A percentile compares a stretch with the other conserved stretches of the same genome.
phyloP scores from a whole-genome alignment of 495 filamentous ascomycete genomes.

The Talaromyces adpressus region DNA sequence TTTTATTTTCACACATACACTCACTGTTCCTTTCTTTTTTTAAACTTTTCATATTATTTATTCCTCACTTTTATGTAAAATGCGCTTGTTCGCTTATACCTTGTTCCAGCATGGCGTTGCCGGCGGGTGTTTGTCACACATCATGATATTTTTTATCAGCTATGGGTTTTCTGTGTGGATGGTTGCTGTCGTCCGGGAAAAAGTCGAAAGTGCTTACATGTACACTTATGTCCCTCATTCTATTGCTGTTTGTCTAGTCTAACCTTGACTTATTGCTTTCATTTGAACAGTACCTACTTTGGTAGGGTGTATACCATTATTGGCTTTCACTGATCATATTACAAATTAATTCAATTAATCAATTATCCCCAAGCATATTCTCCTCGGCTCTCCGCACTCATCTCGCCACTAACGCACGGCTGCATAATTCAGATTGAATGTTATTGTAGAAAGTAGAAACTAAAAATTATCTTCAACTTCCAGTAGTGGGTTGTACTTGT shows the following conservation, averaged over 20 bases:
- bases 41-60: background rate
- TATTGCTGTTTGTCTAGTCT: background rate
- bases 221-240: background rate
- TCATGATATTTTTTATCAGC: background rate
- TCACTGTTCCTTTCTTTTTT: slow-evolving; percentile 4
- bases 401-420: background rate
- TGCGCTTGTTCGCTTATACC: slow-evolving; percentile 1
- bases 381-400: background rate
- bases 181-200: background rate
- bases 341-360: background rate
- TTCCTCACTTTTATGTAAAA: background rate
- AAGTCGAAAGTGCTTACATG: background rate
- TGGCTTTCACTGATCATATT: background rate
- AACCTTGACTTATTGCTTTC: background rate
- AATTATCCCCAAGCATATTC: background rate
- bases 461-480: background rate
- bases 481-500: background rate
- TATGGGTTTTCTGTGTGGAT: background rate
- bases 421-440: background rate
- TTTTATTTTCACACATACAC: slow-evolving; percentile 4
- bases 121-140: slow-evolving; percentile 4
- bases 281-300: background rate
- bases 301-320: background rate
- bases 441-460: background rate
- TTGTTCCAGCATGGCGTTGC: slow-evolving; percentile 8